These are phyloP conservation scores for Metroxylon sagu DNA, from an alignment of 176 grass and related monocot genomes.

Conservation along the genomic window DNA sequence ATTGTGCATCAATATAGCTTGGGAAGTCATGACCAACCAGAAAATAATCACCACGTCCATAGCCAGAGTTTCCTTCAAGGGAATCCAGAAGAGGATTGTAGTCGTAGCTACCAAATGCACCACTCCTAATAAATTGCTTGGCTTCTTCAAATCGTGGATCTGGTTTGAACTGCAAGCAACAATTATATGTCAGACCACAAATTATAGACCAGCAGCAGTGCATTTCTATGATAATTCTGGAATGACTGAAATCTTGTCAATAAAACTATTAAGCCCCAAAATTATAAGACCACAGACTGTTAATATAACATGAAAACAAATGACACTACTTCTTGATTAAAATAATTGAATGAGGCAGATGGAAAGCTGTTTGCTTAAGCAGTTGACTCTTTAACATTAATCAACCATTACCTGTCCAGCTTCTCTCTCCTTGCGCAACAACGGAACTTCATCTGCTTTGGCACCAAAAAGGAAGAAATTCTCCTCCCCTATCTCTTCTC, in stretches of 20 bases:
- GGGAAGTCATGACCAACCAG: conserved; percentile 97
- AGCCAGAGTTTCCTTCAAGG: conserved; percentile 86
- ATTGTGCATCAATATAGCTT: conserved; percentile 81
- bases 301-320: no score
- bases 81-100: conserved; percentile 86
- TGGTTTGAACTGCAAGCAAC: conserved; percentile 64
- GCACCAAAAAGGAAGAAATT: conserved; percentile 99
- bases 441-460: conserved; percentile 78
- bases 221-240: no score
- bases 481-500: conserved; percentile 87
- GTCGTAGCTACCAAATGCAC: conserved; percentile 77
- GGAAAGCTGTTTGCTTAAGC: conserved; percentile 22
- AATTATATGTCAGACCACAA: no score
- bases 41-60: conserved; percentile 95
- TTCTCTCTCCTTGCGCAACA: conserved; percentile 87
- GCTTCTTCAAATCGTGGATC: conserved; percentile 94
- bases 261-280: no score
- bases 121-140: conserved; percentile 63
- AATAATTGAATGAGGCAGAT: not conserved
- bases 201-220: no score
- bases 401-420: conserved; percentile 52
- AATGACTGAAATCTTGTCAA: no score
- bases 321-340: no score
- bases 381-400: not conserved
- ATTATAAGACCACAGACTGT: no score